Conservation (phyloP, 2,329 filamentous ascomycete genomes). For the Fusarium vanettenii region DNA sequence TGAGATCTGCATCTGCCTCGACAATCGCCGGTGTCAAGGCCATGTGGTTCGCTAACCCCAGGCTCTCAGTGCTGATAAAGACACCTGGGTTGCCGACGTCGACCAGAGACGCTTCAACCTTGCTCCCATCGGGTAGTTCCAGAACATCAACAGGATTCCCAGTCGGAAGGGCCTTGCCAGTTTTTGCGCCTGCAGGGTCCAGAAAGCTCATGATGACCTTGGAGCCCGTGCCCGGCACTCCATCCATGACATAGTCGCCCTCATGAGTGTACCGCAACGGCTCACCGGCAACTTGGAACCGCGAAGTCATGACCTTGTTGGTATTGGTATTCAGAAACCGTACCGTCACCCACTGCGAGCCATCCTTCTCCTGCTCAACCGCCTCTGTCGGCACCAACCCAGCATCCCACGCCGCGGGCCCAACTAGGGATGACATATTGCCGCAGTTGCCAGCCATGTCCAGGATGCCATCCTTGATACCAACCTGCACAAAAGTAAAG, state of each 20-base stretch:
- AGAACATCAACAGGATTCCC: conserved; percentile 65
- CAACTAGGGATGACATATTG: conserved; percentile 77
- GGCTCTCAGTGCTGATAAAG: conserved; percentile 67
- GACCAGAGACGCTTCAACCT: conserved; percentile 65
- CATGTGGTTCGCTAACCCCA: conserved; percentile 59
- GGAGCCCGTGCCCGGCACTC: conserved; percentile 69
- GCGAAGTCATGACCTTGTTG: conserved; percentile 69
- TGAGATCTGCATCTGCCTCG: conserved; percentile 56
- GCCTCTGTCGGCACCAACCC: conserved; percentile 38
- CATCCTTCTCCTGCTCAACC: conserved; percentile 35
- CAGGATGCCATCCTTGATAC: conserved; percentile 69
- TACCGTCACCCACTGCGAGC: conserved; percentile 58
- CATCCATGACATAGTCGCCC: conserved; percentile 72
- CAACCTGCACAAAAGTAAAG: conserved; percentile 78
- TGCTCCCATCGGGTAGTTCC: conserved; percentile 47
- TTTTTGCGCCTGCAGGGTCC: conserved; percentile 72
- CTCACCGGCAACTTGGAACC: conserved; percentile 62
- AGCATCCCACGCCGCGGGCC: conserved; percentile 59
- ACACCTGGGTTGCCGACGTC: conserved; percentile 74
- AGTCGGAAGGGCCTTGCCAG: conserved; percentile 63
- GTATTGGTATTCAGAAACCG: conserved; percentile 80
- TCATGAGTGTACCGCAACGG: conserved; percentile 40
- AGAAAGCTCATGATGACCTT: conserved; percentile 71
- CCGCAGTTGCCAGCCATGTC: conserved; percentile 80
- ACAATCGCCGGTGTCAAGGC: conserved; percentile 66